phyloP scores from a whole-genome alignment of 176 grass and related monocot species.

The Juncus inflexus region DNA sequence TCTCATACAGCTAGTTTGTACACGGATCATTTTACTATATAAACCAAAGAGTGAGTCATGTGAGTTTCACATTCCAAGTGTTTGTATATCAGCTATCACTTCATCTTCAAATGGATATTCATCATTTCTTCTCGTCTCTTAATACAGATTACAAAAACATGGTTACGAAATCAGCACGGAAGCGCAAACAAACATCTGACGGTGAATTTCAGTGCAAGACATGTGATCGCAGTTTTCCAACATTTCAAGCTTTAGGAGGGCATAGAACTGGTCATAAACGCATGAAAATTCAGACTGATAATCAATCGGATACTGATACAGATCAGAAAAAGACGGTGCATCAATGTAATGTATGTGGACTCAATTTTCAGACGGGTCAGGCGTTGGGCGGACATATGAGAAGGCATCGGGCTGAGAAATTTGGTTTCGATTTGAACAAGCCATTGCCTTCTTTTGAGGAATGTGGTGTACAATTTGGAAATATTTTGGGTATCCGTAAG shows the following conservation, averaged over 20 bases:
- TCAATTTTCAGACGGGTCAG: slow-evolving; percentile 40
- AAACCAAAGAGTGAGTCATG: neutral
- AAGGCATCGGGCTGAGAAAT: slow-evolving; percentile 17
- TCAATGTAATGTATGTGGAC: slow-evolving; percentile 37
- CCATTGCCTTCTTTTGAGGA: slow-evolving; percentile 23
- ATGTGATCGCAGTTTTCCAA: slow-evolving; percentile 45
- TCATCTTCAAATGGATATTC: neutral
- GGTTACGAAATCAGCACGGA: neutral
- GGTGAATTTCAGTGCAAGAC: slow-evolving; percentile 48
- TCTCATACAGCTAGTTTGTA: too few relatives aligned
- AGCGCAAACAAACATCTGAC: slow-evolving; percentile 9
- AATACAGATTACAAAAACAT: neutral
- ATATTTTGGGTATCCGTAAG: neutral
- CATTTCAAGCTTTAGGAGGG: slow-evolving; percentile 63
- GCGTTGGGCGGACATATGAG: slow-evolving; percentile 66
- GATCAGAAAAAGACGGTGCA: slow-evolving; percentile 7
- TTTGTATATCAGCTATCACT: too few relatives aligned
- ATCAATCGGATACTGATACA: slow-evolving; percentile 32
- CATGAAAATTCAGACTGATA: slow-evolving; percentile 34
- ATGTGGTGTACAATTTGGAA: slow-evolving; percentile 6
- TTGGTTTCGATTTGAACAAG: neutral
- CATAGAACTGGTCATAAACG: slow-evolving; percentile 70
- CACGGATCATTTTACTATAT: too few relatives aligned
- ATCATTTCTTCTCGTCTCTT: slow-evolving; percentile 15
- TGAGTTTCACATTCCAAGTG: neutral